Base-by-base conservation (phyloP, 2,329 filamentous ascomycete species). In the Coniochaeta sp. region DNA sequence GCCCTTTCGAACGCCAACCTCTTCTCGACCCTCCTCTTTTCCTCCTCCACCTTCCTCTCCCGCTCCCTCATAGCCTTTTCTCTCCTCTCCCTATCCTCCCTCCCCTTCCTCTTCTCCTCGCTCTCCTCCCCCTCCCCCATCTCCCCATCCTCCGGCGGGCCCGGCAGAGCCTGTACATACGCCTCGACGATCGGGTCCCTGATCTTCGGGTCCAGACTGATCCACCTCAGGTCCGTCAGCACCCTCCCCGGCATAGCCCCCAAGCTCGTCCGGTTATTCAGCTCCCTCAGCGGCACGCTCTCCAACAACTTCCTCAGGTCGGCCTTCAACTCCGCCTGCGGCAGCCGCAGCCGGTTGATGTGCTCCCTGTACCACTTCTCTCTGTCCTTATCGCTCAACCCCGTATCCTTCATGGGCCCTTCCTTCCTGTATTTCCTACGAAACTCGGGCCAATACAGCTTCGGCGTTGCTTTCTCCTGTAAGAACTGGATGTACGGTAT, bases 391-490 rank as follows among this genome's bases (percentile, higher is more conserved):
- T 92, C 89, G 30, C 75, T 71, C 22, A 91, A 74, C 49, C 76
- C 79, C 27, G 81, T 73, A 53, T 92, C 87, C 55, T 85, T 87
- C 87, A 99, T 91, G 50, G 85, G 79, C 0, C 80, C 68, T 57
- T 95, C 91, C 57, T 87, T 91, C 58, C 86, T 87, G 69, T 83
- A 94, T 65, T 96, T 99, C 30, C 94, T 79, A 61, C 89, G 90
- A 70, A 99, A 99, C 65, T 99, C 94, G 0, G 89, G 86, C 94
- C 94, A 99, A 74, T 95, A 99, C 1, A 99, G 77, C 70, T 96
- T 97, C 0, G 89, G 86, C 0, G 86, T 94, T 0, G 91, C 92
- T 58, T 90, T 81, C 48, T 86, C 81, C 56, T 92, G 83, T 27
- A 99, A 74, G 56, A 99, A 87, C 0, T 81, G 79, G 54, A 97